Conservation (phyloP, 345 rosid genomes). For the sweet orange (Citrus sinensis) region DNA sequence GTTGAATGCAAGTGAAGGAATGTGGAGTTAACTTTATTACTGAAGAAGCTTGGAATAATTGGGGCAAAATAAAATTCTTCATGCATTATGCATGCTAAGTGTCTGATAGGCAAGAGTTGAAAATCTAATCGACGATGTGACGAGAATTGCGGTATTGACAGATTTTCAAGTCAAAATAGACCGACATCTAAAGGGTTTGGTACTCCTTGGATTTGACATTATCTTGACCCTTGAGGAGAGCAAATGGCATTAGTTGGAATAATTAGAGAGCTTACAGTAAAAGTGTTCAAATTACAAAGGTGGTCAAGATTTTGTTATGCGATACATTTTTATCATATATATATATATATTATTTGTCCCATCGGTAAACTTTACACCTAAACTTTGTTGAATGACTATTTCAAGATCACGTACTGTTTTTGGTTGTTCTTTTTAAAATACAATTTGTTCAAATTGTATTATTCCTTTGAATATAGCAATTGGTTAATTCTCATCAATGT, state of each 20-base stretch:
- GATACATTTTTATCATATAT: not conserved
- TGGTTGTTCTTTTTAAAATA: not conserved
- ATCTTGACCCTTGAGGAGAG: not conserved
- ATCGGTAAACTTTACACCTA: not conserved
- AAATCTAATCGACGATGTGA: not conserved
- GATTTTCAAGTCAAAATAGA: slow-evolving; percentile 12
- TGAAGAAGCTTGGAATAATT: slow-evolving; percentile 35
- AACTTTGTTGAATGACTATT: slow-evolving; percentile 1
- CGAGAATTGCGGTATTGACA: not conserved
- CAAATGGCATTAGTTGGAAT: not conserved
- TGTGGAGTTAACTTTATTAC: slow-evolving; percentile 15
- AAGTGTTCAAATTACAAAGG: not conserved
- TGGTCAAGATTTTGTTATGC: not conserved
- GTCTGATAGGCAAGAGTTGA: not conserved
- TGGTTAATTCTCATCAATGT: not conserved
- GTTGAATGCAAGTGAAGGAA: not conserved
- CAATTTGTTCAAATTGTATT: not conserved
- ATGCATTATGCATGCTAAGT: not conserved
- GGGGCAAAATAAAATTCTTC: not conserved
- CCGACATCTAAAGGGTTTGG: not conserved
- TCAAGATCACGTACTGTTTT: not conserved
- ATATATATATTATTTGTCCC: not conserved
- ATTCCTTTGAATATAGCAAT: not conserved
- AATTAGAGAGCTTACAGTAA: not conserved
- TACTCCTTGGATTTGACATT: slow-evolving; percentile 1